Conservation (phyloP, 345 rosid species). For the Ceriops tagal region DNA sequence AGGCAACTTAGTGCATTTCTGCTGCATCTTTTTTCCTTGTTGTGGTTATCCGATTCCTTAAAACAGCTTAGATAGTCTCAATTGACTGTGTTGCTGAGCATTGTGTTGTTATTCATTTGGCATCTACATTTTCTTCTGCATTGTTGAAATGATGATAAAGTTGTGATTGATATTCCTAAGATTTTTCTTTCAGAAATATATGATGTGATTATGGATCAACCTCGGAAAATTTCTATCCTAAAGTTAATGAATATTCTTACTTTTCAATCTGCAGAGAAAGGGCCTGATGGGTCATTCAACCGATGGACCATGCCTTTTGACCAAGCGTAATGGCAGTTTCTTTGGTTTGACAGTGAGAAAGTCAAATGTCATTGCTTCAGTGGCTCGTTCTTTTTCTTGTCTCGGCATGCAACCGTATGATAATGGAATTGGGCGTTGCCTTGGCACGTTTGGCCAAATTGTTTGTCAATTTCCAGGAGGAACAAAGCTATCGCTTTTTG, state of each 20-base stretch:
- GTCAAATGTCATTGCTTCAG: slow-evolving; percentile 54
- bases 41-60: slow-evolving; percentile 2
- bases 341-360: slow-evolving; percentile 58
- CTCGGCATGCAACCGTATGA: slow-evolving; percentile 25
- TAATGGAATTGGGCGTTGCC: slow-evolving; percentile 33
- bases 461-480: slow-evolving; percentile 53
- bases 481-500: slow-evolving; percentile 54
- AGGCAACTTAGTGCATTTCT: not conserved
- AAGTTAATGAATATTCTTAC: slow-evolving; percentile 13
- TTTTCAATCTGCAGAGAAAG: slow-evolving; percentile 44
- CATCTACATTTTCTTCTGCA: not conserved
- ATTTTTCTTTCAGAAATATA: not conserved
- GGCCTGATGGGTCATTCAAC: slow-evolving; percentile 54
- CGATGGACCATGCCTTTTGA: slow-evolving; percentile 64
- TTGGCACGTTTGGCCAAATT: slow-evolving; percentile 71
- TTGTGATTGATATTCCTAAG: not conserved
- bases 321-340: slow-evolving; percentile 54
- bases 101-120: slow-evolving; percentile 1
- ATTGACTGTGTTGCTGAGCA: not conserved
- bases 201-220: too few relatives aligned
- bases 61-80: not conserved
- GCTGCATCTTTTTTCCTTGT: not conserved
- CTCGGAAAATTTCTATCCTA: not conserved
- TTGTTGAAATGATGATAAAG: not conserved
- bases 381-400: slow-evolving; percentile 61